Conservation (phyloP, 768 basidiomycete genomes). For the Serendipita sp. region DNA sequence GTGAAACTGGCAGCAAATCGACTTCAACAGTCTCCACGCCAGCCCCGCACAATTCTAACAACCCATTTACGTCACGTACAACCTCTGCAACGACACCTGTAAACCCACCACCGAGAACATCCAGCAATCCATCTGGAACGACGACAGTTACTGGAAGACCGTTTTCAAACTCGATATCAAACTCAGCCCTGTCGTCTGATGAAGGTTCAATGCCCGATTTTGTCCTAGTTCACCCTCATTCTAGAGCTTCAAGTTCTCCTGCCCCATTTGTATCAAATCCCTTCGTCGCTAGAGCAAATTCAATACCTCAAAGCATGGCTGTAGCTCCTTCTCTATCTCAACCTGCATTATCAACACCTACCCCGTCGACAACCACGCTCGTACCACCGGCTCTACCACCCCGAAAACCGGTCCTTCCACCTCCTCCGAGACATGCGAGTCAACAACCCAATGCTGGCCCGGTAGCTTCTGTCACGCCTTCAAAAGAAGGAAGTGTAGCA, state of each 20-base stretch:
- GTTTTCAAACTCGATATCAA: not conserved
- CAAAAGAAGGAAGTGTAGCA: not conserved
- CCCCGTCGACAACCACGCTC: conserved; percentile 22
- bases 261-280: conserved; percentile 4
- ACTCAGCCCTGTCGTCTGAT: conserved; percentile 2
- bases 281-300: not conserved
- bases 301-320: conserved; percentile 6
- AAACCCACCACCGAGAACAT: not conserved
- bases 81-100: not conserved
- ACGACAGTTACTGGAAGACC: not conserved
- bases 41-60: not conserved
- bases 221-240: not conserved
- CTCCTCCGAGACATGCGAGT: conserved; percentile 28
- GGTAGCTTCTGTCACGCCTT: not conserved
- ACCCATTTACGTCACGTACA: not conserved
- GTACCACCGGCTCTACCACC: conserved; percentile 35
- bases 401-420: conserved; percentile 27
- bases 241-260: conserved; percentile 2
- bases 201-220: conserved; percentile 1
- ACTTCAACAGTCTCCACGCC: not conserved
- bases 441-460: not conserved
- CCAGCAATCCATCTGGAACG: not conserved
- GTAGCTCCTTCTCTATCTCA: conserved; percentile 5
- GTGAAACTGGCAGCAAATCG: not conserved
- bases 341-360: conserved; percentile 14